A percentile compares a stretch with the other conserved stretches of the same genome.
Conservation (phyloP, 352 stramenopile species). For the Phytophthora sansomeana region DNA sequence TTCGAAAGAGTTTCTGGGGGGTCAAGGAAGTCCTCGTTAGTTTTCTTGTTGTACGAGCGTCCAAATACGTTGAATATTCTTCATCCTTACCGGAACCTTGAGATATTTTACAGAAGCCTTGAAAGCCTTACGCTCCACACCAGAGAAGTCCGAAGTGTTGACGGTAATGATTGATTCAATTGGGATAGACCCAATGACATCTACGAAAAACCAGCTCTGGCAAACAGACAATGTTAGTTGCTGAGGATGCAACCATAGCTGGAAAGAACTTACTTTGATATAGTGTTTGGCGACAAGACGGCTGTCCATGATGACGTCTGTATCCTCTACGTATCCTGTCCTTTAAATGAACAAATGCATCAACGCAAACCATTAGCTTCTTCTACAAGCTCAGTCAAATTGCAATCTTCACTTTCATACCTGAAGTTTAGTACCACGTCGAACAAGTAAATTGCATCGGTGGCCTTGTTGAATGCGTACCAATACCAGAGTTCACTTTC, state of each 20-base stretch:
- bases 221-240: neutral
- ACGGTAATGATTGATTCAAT: conserved; percentile 52
- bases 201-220: conserved; percentile 62
- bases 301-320: conserved; percentile 64
- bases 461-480: conserved; percentile 59
- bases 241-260: neutral
- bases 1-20: conserved; percentile 68
- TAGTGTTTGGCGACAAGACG: conserved; percentile 58
- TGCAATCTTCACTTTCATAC: conserved; percentile 16
- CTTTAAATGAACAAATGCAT: conserved; percentile 25
- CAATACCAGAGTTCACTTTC: conserved; percentile 51
- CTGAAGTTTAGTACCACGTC: conserved; percentile 67
- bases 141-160: conserved; percentile 43
- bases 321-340: conserved; percentile 65
- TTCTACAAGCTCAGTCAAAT: neutral
- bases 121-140: conserved; percentile 67
- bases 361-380: neutral
- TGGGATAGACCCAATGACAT: conserved; percentile 64
- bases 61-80: neutral
- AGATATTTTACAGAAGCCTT: conserved; percentile 73
- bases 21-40: neutral
- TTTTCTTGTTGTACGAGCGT: neutral
- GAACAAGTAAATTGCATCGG: conserved; percentile 58
- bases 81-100: conserved; percentile 56
- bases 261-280: conserved; percentile 38